Percentiles rank a stretch among this genome's conserved stretches.
Conservation (phyloP, 2,329 filamentous ascomycete species). For the Colletotrichum sp. region DNA sequence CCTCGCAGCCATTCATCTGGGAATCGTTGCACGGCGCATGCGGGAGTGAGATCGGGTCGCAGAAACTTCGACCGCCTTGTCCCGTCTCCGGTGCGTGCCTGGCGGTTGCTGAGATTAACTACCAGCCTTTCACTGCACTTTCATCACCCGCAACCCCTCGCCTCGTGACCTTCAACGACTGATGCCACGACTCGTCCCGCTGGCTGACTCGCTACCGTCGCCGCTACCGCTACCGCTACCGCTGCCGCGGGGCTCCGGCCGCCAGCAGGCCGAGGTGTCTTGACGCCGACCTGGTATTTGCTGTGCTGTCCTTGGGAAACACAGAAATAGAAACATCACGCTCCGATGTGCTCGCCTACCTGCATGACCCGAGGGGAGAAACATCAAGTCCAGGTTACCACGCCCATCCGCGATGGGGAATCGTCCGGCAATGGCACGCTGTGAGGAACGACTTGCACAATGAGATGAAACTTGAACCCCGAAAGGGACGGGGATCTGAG, state of each 20-base stretch:
- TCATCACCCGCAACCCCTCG: neutral
- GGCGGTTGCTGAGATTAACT: conserved; percentile 21
- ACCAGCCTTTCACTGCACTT: conserved; percentile 4
- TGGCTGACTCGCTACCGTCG: neutral
- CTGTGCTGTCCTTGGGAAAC: neutral
- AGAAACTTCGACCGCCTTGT: conserved; percentile 13
- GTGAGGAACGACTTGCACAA: conserved; percentile 13
- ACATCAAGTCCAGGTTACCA: conserved; percentile 1
- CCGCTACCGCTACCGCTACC: neutral
- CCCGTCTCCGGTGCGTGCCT: neutral
- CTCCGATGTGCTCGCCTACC: neutral
- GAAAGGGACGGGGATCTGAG: conserved; percentile 9
- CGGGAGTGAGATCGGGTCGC: conserved; percentile 21
- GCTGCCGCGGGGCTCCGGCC: conserved; percentile 6
- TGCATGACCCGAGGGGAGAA: conserved; percentile 3
- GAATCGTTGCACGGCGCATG: conserved; percentile 15
- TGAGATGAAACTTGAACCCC: conserved; percentile 19
- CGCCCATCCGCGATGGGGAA: neutral
- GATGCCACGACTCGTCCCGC: neutral
- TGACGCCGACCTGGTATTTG: conserved; percentile 9
- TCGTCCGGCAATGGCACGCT: conserved; percentile 18
- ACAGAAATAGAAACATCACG: conserved; percentile 21
- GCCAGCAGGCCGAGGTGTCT: neutral
- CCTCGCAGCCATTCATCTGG: conserved; percentile 8
- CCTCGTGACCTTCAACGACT: neutral